A percentile compares a stretch with the other conserved stretches of the same genome.
Evolutionary conservation across 2,329 filamentous ascomycete genomes (phyloP).

Genomic region (Talaromyces sp.): DNA sequence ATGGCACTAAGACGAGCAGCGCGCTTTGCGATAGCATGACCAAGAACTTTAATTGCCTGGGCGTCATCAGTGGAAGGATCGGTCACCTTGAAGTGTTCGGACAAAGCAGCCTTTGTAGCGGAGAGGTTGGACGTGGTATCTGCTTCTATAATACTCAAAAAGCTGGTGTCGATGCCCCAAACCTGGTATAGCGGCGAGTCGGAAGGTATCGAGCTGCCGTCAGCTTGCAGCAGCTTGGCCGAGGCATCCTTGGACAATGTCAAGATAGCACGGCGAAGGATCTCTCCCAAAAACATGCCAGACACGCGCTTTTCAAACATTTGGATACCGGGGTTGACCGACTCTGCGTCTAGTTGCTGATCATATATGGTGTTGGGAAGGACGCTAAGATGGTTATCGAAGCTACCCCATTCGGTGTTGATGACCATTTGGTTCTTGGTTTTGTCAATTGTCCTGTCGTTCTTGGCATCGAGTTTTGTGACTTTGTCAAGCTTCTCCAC

Average conservation of each 20-base stretch:
- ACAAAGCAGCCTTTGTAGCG: slow-evolving; percentile 72
- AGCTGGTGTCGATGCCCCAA: slow-evolving; percentile 88
- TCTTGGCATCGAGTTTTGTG: slow-evolving; percentile 64
- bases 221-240: slow-evolving; percentile 70
- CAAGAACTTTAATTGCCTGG: slow-evolving; percentile 78
- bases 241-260: slow-evolving; percentile 66
- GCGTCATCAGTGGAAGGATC: slow-evolving; percentile 79
- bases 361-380: slow-evolving; percentile 86
- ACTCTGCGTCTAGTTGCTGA: slow-evolving; percentile 69
- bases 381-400: slow-evolving; percentile 88
- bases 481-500: slow-evolving; percentile 86
- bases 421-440: slow-evolving; percentile 92
- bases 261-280: slow-evolving; percentile 74
- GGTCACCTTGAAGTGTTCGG: slow-evolving; percentile 71
- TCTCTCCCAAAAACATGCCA: slow-evolving; percentile 97
- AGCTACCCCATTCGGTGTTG: slow-evolving; percentile 98
- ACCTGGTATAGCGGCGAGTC: slow-evolving; percentile 68
- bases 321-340: slow-evolving; percentile 87
- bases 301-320: slow-evolving; percentile 99
- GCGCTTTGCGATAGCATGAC: slow-evolving; percentile 79
- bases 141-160: slow-evolving; percentile 81
- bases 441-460: slow-evolving; percentile 63
- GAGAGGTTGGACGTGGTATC: slow-evolving; percentile 71
- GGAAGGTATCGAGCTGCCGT: slow-evolving; percentile 66
- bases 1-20: slow-evolving; percentile 85